These are phyloP conservation scores for Ustilago crameri DNA, from an alignment of 1,284 basidiomycete genomes.

Conservation along the genomic window DNA sequence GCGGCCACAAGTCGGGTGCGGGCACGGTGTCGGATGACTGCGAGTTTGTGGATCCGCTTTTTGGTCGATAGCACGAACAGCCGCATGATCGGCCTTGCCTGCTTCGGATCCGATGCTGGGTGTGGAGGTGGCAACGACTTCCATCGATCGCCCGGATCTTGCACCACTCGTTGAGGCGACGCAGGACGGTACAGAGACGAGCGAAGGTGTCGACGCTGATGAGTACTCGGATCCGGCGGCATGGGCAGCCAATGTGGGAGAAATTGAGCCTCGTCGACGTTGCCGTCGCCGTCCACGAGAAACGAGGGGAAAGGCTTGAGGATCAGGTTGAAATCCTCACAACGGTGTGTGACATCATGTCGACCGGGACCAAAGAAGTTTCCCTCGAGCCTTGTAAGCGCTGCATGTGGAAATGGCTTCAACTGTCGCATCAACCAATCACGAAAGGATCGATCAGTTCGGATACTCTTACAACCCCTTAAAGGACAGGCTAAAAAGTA, in stretches of 20 bases:
- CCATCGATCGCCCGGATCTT: slow-evolving; percentile 9
- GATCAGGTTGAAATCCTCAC: slow-evolving; percentile 24
- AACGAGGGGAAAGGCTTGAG: slow-evolving; percentile 36
- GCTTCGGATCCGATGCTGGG: neutral
- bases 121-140: slow-evolving; percentile 2
- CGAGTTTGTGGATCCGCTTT: slow-evolving; percentile 57
- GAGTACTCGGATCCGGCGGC: slow-evolving; percentile 29
- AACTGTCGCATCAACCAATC: slow-evolving; percentile 10
- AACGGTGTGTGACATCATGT: slow-evolving; percentile 2
- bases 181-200: neutral
- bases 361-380: slow-evolving; percentile 14
- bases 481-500: neutral
- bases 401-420: slow-evolving; percentile 23
- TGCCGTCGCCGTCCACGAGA: slow-evolving; percentile 13
- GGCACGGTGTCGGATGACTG: slow-evolving; percentile 52
- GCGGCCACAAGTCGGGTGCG: slow-evolving; percentile 44
- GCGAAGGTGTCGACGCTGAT: slow-evolving; percentile 31
- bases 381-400: slow-evolving; percentile 2
- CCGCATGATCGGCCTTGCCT: slow-evolving; percentile 21
- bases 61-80: slow-evolving; percentile 48
- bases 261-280: slow-evolving; percentile 8
- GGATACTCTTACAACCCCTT: neutral
- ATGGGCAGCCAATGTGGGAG: slow-evolving; percentile 31
- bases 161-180: neutral
- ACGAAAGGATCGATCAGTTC: slow-evolving; percentile 8